Conservation (phyloP, 208 protist species). For the Trichomonas vaginalis region DNA sequence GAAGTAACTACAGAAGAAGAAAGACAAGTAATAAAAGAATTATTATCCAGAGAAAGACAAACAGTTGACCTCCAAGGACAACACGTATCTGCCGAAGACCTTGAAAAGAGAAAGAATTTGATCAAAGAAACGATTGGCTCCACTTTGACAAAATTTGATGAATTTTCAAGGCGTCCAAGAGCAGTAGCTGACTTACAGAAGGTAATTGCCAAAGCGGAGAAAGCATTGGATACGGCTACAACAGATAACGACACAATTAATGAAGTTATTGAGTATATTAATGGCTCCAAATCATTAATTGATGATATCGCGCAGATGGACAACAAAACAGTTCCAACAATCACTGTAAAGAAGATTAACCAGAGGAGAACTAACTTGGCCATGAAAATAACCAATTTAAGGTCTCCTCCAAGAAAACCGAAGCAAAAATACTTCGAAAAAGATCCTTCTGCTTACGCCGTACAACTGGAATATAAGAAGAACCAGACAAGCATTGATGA, state of each 20-base stretch:
- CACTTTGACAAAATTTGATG: not conserved
- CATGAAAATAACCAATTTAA: not conserved
- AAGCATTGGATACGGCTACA: not conserved
- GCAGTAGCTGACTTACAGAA: not conserved
- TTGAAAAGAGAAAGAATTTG: not conserved
- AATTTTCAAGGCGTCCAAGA: not conserved
- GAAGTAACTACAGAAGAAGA: not conserved
- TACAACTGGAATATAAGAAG: not conserved
- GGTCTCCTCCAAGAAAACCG: not conserved
- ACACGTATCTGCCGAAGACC: not conserved
- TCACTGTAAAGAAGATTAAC: not conserved
- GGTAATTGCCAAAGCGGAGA: not conserved
- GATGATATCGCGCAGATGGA: not conserved
- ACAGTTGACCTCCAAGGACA: not conserved
- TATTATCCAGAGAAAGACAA: not conserved
- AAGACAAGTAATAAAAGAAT: not conserved
- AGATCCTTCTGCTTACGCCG: not conserved
- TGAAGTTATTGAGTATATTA: not conserved
- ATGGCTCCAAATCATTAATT: not conserved
- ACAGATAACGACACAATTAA: slow-evolving; percentile 2
- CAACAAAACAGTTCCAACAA: not conserved
- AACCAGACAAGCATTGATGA: not conserved
- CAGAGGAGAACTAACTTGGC: not conserved
- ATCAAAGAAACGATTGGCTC: not conserved
- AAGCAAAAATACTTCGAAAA: not conserved